Evolutionary conservation across 805 yeast genomes (phyloP).

Genomic region (Candida easanensis): DNA sequence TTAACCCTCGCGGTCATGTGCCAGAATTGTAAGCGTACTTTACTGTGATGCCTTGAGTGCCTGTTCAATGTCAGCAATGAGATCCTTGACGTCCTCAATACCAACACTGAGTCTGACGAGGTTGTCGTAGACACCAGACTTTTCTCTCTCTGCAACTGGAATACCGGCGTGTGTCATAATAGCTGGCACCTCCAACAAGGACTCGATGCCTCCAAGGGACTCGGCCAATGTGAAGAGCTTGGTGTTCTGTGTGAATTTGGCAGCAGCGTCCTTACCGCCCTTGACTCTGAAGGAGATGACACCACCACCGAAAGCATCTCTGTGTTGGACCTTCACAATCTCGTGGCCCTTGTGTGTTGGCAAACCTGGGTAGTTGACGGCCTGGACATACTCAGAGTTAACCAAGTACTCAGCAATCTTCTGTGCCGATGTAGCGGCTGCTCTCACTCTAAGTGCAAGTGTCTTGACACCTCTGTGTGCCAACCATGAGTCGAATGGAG

Average conservation of each 20-base stretch:
- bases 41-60: conserved; percentile 44
- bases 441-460: conserved; percentile 72
- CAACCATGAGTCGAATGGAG: conserved; percentile 89
- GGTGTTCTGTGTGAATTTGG: conserved; percentile 69
- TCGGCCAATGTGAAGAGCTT: conserved; percentile 83
- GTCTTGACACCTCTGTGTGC: conserved; percentile 92
- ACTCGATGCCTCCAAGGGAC: conserved; percentile 88
- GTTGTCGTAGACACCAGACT: conserved; percentile 78
- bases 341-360: conserved; percentile 59
- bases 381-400: conserved; percentile 47
- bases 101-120: conserved; percentile 83
- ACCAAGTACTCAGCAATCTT: conserved; percentile 65
- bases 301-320: conserved; percentile 87
- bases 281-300: conserved; percentile 84
- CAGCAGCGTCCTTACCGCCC: conserved; percentile 78
- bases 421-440: conserved; percentile 63
- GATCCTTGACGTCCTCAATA: conserved; percentile 78
- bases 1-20: too few relatives aligned
- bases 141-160: conserved; percentile 73
- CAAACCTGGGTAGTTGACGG: conserved; percentile 85
- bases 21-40: not conserved
- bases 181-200: conserved; percentile 84
- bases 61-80: conserved; percentile 65
- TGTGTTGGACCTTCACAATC: conserved; percentile 71
- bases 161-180: conserved; percentile 92